phyloP scores from a whole-genome alignment of 2,329 filamentous ascomycete species.

The Fusarium sp. region DNA sequence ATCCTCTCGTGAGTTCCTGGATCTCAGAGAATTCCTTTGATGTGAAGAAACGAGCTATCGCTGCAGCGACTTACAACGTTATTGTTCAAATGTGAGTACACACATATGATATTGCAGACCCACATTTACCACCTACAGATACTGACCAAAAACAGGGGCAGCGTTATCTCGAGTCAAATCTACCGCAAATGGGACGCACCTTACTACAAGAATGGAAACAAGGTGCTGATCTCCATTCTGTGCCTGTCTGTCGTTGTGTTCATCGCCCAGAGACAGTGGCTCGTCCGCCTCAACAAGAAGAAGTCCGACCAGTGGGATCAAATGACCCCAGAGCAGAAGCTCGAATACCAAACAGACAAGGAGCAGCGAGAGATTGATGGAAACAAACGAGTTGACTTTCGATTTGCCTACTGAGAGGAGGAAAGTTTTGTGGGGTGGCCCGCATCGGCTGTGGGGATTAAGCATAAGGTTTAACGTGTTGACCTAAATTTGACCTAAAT shows the following conservation, averaged over 20 bases:
- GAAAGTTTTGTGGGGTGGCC: not conserved
- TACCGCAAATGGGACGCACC: conserved; percentile 66
- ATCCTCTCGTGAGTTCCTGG: conserved; percentile 67
- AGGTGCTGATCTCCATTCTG: conserved; percentile 66
- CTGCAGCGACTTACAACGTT: conserved; percentile 63
- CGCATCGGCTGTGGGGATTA: not conserved
- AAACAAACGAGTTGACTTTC: conserved; percentile 65
- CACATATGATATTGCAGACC: too few species aligned
- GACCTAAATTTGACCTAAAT: not conserved
- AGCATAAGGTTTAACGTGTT: not conserved
- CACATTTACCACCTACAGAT: not conserved
- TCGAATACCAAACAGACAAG: conserved; percentile 61
- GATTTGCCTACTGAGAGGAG: conserved; percentile 59
- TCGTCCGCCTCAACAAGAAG: conserved; percentile 62
- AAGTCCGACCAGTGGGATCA: conserved; percentile 62
- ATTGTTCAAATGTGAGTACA: conserved; percentile 58
- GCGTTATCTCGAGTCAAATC: conserved; percentile 60
- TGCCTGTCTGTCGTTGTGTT: conserved; percentile 64
- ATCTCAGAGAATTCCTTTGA: conserved; percentile 64
- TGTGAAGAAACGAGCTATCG: conserved; percentile 63
- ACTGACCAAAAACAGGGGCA: conserved; percentile 51
- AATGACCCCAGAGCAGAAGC: conserved; percentile 61
- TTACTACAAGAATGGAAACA: conserved; percentile 70
- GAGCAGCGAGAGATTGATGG: conserved; percentile 60
- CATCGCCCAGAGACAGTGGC: conserved; percentile 60